These are phyloP conservation scores for Trichoderma cornu-damae DNA, from an alignment of 2,329 filamentous ascomycete genomes.

Conservation along the genomic window DNA sequence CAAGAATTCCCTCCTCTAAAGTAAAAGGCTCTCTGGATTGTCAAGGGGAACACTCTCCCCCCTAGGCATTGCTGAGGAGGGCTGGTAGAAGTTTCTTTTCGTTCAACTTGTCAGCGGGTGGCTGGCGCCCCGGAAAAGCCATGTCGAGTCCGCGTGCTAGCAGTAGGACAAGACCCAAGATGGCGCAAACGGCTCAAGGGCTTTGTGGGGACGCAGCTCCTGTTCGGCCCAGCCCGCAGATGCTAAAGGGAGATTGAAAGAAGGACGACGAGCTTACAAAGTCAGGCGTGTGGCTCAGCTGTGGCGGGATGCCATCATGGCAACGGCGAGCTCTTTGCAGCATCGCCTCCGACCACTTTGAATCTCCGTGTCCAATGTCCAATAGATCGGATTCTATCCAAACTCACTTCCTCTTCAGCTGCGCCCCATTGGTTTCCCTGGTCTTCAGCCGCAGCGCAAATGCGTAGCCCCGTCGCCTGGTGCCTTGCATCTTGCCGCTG, in stretches of 20 bases:
- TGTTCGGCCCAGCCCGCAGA: constrained; percentile 15
- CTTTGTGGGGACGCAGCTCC: constrained; percentile 3
- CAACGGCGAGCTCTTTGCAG: neutral
- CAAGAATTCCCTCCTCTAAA: too few species aligned
- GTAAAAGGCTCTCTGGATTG: neutral
- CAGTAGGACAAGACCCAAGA: neutral
- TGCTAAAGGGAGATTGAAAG: constrained; percentile 7
- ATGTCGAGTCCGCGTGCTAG: neutral
- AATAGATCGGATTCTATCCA: neutral
- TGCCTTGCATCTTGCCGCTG: constrained; percentile 20
- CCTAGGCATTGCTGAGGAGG: neutral
- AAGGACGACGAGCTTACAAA: neutral
- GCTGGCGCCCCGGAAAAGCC: neutral
- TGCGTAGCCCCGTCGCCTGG: constrained; percentile 12
- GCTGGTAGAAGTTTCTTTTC: neutral
- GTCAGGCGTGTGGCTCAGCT: neutral
- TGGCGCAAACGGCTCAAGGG: neutral
- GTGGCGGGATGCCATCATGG: neutral
- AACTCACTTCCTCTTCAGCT: neutral
- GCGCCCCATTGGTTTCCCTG: constrained; percentile 10
- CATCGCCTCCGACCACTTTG: neutral
- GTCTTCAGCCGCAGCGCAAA: constrained; percentile 13
- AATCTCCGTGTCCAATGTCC: neutral
- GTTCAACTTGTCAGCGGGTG: neutral
- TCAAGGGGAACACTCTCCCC: neutral